Evolutionary conservation across 1,139 yeast species (phyloP).

Genomic region (Ogataea hybrid): DNA sequence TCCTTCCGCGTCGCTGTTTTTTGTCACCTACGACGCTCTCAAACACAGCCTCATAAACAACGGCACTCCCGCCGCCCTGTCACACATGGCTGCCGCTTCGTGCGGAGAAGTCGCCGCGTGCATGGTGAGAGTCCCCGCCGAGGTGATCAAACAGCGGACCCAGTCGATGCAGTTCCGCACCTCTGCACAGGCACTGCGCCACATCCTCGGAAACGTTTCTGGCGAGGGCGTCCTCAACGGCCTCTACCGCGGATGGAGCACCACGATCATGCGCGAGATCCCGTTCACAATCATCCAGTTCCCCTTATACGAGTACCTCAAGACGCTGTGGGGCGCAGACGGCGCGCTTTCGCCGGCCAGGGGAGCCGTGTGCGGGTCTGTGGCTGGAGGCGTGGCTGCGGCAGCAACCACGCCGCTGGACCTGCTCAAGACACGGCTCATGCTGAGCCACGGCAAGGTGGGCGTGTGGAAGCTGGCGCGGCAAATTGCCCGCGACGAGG

Average conservation of each 20-base stretch:
- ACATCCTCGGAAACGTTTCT: slow-evolving; percentile 54
- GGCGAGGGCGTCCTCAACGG: slow-evolving; percentile 82
- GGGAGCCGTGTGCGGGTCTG: slow-evolving; percentile 92
- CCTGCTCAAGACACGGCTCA: slow-evolving; percentile 85
- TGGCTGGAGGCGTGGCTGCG: slow-evolving; percentile 95
- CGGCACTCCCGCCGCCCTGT: slow-evolving; percentile 38
- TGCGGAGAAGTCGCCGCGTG: slow-evolving; percentile 93
- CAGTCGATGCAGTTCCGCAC: slow-evolving; percentile 67
- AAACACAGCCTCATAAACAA: slow-evolving; percentile 46
- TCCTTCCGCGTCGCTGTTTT: slow-evolving; percentile 88
- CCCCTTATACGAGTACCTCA: slow-evolving; percentile 85
- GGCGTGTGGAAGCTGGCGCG: slow-evolving; percentile 46
- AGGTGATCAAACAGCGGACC: slow-evolving; percentile 91
- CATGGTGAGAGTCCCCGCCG: slow-evolving; percentile 92
- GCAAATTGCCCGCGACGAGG: slow-evolving; percentile 61
- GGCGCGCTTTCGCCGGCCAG: slow-evolving; percentile 53
- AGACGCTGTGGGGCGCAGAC: slow-evolving; percentile 49
- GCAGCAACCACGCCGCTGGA: slow-evolving; percentile 93
- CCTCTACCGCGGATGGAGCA: slow-evolving; percentile 87
- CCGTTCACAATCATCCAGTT: slow-evolving; percentile 96
- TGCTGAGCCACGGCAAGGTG: slow-evolving; percentile 62
- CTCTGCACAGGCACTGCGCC: slow-evolving; percentile 64
- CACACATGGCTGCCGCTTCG: slow-evolving; percentile 86
- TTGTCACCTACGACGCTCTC: slow-evolving; percentile 80
- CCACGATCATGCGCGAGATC: slow-evolving; percentile 90